Conservation (phyloP, 2,329 filamentous ascomycete species). For the Aspergillus pseudotamarii region DNA sequence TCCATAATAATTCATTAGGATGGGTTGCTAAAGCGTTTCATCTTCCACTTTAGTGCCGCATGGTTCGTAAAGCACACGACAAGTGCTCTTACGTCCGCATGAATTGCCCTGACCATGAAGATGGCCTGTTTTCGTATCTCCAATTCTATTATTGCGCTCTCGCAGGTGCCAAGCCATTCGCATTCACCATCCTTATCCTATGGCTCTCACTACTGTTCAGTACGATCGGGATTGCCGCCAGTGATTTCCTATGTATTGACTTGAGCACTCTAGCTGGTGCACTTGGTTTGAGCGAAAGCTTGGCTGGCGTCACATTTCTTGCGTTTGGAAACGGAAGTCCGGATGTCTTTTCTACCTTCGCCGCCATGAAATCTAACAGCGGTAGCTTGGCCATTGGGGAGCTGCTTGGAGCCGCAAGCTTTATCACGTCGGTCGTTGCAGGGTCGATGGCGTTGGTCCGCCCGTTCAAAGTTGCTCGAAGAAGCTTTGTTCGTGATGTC, state of each 20-base stretch:
- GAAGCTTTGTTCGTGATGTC: constrained; percentile 89
- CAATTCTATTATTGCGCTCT: constrained; percentile 87
- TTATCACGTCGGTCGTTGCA: constrained; percentile 94
- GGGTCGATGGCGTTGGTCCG: constrained; percentile 97
- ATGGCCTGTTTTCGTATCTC: constrained; percentile 86
- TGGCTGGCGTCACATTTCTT: constrained; percentile 93
- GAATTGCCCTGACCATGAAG: constrained; percentile 86
- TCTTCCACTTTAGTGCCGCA: constrained; percentile 63
- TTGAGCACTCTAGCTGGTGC: constrained; percentile 88
- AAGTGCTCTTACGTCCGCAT: constrained; percentile 83
- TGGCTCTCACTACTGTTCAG: constrained; percentile 93
- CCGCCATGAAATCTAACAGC: constrained; percentile 94
- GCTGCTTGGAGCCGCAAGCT: constrained; percentile 89
- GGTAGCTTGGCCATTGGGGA: constrained; percentile 96
- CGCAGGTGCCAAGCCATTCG: constrained; percentile 68
- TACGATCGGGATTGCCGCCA: constrained; percentile 95
- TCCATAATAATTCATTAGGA: background rate
- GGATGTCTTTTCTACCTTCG: constrained; percentile 98
- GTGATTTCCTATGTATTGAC: constrained; percentile 98
- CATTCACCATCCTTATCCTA: constrained; percentile 74
- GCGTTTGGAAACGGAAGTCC: constrained; percentile 98
- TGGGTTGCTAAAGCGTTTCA: constrained; percentile 4
- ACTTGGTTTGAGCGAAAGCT: constrained; percentile 89
- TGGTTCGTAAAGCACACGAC: constrained; percentile 75
- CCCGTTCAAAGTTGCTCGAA: constrained; percentile 87